phyloP scores from a whole-genome alignment of 2,329 filamentous ascomycete genomes.

The Apiospora arundinis region DNA sequence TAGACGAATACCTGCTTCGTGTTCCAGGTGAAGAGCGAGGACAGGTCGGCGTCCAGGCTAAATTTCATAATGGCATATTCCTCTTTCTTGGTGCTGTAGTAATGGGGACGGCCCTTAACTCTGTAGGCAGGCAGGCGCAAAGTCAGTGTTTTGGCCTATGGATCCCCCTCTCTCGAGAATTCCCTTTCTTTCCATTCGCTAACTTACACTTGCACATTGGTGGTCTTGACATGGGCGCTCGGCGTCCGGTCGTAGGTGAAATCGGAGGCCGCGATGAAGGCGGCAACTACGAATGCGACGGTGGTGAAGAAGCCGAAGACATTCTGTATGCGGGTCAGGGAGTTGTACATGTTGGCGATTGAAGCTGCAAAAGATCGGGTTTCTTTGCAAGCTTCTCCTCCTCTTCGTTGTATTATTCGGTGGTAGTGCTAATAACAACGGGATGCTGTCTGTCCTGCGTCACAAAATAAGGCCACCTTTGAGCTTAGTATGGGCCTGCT shows the following conservation, averaged over 20 bases:
- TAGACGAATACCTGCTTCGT: slow-evolving; percentile 98
- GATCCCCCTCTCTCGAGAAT: not conserved
- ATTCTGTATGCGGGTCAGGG: slow-evolving; percentile 84
- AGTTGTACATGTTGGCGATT: slow-evolving; percentile 77
- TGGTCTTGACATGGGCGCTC: slow-evolving; percentile 66
- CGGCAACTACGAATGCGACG: slow-evolving; percentile 81
- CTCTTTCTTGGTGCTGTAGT: slow-evolving; percentile 90
- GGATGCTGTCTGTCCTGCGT: not conserved
- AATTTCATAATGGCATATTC: slow-evolving; percentile 96
- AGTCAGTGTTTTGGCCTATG: not conserved
- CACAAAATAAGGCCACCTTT: slow-evolving; percentile 27
- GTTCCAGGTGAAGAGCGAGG: slow-evolving; percentile 97
- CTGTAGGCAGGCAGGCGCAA: slow-evolving; percentile 49
- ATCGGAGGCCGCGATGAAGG: slow-evolving; percentile 81
- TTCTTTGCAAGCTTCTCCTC: slow-evolving; percentile 12
- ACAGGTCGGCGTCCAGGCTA: slow-evolving; percentile 89
- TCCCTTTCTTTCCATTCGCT: not conserved
- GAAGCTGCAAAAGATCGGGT: slow-evolving; percentile 2
- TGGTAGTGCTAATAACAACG: slow-evolving; percentile 1
- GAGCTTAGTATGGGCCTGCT: slow-evolving; percentile 15
- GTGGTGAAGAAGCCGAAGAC: slow-evolving; percentile 98
- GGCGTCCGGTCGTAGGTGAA: slow-evolving; percentile 74
- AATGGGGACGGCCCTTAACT: slow-evolving; percentile 90
- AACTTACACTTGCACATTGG: slow-evolving; percentile 83
- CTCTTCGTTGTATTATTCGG: slow-evolving; percentile 34